A percentile compares a stretch with the other conserved stretches of the same genome.
phyloP scores from a whole-genome alignment of 305 asterid genomes.

The Fraxinus paxiana region DNA sequence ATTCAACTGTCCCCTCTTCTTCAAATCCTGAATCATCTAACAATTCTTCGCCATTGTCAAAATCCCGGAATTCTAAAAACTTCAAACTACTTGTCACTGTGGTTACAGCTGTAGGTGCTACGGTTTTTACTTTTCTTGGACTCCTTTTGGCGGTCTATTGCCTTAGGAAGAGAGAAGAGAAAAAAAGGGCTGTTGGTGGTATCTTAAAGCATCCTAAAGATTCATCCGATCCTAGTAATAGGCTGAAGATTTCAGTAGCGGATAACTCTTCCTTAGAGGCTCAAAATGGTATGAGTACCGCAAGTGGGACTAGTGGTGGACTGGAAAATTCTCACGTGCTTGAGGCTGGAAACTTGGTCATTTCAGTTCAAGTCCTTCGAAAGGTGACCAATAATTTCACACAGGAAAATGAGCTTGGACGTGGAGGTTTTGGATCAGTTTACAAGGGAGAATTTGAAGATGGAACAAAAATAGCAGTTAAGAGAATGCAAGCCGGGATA shows the following conservation, averaged over 20 bases:
- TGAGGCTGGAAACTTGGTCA: constrained; percentile 44
- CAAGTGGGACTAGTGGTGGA: constrained; percentile 27
- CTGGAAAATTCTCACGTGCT: constrained; percentile 28
- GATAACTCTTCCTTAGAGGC: constrained; percentile 28
- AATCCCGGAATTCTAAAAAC: neutral
- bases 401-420: constrained; percentile 67
- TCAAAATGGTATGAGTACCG: constrained; percentile 23
- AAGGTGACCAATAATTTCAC: constrained; percentile 56
- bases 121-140: constrained; percentile 24
- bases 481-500: constrained; percentile 67
- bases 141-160: constrained; percentile 29
- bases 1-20: constrained; percentile 11
- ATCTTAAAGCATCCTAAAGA: constrained; percentile 44
- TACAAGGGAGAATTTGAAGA: constrained; percentile 69
- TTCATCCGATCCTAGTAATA: constrained; percentile 32
- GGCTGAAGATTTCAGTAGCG: constrained; percentile 36
- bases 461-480: constrained; percentile 65
- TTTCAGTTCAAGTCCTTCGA: constrained; percentile 54
- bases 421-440: constrained; percentile 89
- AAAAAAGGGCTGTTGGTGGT: constrained; percentile 19
- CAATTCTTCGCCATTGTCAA: constrained; percentile 16
- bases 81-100: constrained; percentile 18
- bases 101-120: constrained; percentile 33
- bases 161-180: constrained; percentile 30
- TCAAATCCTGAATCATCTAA: constrained; percentile 15